Evolutionary conservation across 805 yeast genomes (phyloP).

Genomic region (Saccharomycopsis amapae): DNA sequence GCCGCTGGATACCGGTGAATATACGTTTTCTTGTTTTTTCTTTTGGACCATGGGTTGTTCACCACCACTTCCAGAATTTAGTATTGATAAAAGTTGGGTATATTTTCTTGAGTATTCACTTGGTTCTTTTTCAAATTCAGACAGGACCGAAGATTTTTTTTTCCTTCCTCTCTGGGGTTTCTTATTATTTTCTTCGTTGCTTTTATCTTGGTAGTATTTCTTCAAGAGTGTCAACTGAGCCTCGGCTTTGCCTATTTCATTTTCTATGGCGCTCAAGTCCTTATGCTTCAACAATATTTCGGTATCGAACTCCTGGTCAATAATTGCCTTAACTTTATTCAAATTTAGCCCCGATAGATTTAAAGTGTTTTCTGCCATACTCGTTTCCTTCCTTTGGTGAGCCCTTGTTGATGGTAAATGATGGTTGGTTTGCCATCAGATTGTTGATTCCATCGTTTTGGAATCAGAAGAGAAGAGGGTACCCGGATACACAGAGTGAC

Average conservation of each 20-base stretch:
- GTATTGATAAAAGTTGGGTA: slow-evolving; percentile 26
- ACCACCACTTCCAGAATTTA: slow-evolving; percentile 14
- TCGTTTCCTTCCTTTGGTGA: neutral
- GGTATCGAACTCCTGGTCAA: slow-evolving; percentile 32
- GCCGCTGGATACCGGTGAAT: slow-evolving; percentile 23
- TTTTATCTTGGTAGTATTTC: slow-evolving; percentile 24
- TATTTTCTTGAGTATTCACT: slow-evolving; percentile 40
- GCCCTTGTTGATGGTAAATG: no score
- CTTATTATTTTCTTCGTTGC: slow-evolving; percentile 19
- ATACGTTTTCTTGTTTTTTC: slow-evolving; percentile 12
- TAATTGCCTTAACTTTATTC: slow-evolving; percentile 16
- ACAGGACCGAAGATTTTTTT: slow-evolving; percentile 23
- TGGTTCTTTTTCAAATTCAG: slow-evolving; percentile 36
- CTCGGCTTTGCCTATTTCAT: slow-evolving; percentile 51
- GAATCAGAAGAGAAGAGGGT: no score
- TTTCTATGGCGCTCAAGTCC: slow-evolving; percentile 43
- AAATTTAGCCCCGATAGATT: neutral
- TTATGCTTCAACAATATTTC: slow-evolving; percentile 55
- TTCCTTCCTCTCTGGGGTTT: slow-evolving; percentile 21
- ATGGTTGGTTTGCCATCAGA: no score
- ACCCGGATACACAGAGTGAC: no score
- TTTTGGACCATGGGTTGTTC: neutral
- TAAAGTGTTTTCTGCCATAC: neutral
- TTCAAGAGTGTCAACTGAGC: slow-evolving; percentile 48
- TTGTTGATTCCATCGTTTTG: no score